These are phyloP conservation scores for Oryza australiensis DNA, from an alignment of 176 grass and related monocot species.

Conservation along the genomic window DNA sequence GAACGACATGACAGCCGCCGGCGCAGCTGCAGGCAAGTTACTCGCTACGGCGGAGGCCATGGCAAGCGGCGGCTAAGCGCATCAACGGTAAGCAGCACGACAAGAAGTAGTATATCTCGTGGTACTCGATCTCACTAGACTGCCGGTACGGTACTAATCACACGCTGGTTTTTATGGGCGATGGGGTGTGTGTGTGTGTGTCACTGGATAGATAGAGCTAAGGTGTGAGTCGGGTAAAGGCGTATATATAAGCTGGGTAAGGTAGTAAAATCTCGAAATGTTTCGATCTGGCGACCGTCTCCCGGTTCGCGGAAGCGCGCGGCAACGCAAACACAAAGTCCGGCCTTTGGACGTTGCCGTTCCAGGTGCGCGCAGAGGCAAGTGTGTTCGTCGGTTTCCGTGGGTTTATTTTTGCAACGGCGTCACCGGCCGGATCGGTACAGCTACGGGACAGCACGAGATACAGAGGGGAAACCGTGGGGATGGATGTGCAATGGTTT, in stretches of 20 bases:
- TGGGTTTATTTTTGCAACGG: constrained; percentile 11
- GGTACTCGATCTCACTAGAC: background rate
- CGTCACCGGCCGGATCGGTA: constrained; percentile 32
- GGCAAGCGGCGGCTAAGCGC: constrained; percentile 11
- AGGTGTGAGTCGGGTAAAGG: constrained; percentile 27
- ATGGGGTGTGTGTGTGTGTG: no score
- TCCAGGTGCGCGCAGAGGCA: constrained; percentile 33
- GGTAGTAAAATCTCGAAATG: background rate
- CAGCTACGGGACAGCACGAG: constrained; percentile 29
- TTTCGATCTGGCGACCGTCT: background rate
- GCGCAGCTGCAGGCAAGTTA: constrained; percentile 39
- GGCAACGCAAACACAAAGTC: background rate
- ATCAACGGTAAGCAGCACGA: background rate
- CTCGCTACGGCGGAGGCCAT: constrained; percentile 92
- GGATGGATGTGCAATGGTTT: background rate
- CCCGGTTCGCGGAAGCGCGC: constrained; percentile 41
- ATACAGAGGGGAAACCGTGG: constrained; percentile 23
- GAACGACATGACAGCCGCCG: constrained; percentile 1
- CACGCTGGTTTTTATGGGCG: background rate
- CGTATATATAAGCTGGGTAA: constrained; percentile 44
- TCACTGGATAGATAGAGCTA: background rate
- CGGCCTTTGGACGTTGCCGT: background rate
- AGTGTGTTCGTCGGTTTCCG: constrained; percentile 32
- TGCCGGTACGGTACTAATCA: constrained; percentile 13
- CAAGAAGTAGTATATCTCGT: background rate